Evolutionary conservation across 768 basidiomycete species (phyloP), one percentile per base, ranked within the genome.

Genomic region (Lactarius evosmus): DNA sequence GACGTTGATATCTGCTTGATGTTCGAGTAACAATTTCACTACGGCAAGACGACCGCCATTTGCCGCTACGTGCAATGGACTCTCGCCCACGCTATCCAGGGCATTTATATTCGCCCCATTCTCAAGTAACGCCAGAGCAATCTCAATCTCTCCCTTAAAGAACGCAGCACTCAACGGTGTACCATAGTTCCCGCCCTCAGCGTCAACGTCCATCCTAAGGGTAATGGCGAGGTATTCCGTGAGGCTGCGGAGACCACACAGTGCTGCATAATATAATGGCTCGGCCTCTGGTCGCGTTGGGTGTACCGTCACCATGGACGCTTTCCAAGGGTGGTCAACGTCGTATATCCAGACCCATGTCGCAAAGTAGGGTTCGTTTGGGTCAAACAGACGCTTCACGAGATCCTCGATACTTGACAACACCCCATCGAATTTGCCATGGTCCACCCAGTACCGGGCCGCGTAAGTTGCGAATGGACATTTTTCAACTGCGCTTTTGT

Each of bases 301-400:
- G 8, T 29, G 38, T 5, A 8, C 4, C 8, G 25, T 17, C 3
- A 4, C 27, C 36, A 56, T 41, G 3, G 17, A 17, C 1, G 17
- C 33, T 0, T 14, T 22, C 34, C 54, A 50, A 16, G 44, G 44
- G 25, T 12, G 27, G 16, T 50, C 49, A 7, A 50, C 34, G 22
- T 59, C 32, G 1, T 29, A 50, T 34, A 59, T 59, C 58, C 58
- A 59, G 5, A 50, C 33, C 55, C 55, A 56, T n/a, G n/a, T n/a
- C n/a, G n/a, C n/a, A n/a, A n/a, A n/a, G n/a, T n/a, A n/a, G n/a
- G n/a, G n/a, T n/a, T n/a, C n/a, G n/a, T n/a, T n/a, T n/a, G n/a
- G n/a, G n/a, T n/a, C n/a, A n/a, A n/a, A n/a, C n/a, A n/a, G n/a
- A n/a, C n/a, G n/a, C n/a, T n/a, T n/a, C n/a, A n/a, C n/a, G n/a